Evolutionary conservation across 345 rosid species (phyloP).

Genomic region (Camelina laxa): DNA sequence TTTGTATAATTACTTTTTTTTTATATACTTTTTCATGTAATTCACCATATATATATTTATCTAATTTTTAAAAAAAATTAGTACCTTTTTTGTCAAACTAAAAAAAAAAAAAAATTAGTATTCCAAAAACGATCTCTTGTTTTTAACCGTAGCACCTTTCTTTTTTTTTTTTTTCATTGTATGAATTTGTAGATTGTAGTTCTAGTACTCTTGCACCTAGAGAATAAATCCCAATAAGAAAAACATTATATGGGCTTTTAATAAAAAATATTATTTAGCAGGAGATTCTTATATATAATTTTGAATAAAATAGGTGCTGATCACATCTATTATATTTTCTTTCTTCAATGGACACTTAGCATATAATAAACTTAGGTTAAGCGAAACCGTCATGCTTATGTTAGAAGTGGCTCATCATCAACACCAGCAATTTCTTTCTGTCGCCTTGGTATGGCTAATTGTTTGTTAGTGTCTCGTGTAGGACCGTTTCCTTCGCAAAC

Average conservation of each 20-base stretch:
- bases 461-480: conserved; percentile 41
- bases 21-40: not conserved
- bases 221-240: not conserved
- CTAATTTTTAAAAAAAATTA: too few species aligned
- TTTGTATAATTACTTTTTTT: not conserved
- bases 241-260: not conserved
- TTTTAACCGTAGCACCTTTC: not conserved
- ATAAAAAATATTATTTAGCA: too few species aligned
- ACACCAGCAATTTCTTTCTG: conserved; percentile 1
- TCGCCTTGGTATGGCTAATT: conserved; percentile 33
- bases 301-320: not conserved
- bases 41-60: not conserved
- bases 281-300: not conserved
- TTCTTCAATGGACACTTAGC: not conserved
- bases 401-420: conserved; percentile 45
- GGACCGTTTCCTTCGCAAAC: conserved; percentile 42
- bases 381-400: conserved; percentile 50
- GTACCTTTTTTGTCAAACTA: too few species aligned
- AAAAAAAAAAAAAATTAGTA: not conserved
- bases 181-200: not conserved
- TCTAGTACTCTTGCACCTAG: not conserved
- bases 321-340: not conserved
- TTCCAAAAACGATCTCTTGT: not conserved
- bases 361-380: conserved; percentile 19
- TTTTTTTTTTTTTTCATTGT: not conserved